These are phyloP conservation scores for Ustilago xerochloae DNA, from an alignment of 1,284 basidiomycete species.

Conservation along the genomic window DNA sequence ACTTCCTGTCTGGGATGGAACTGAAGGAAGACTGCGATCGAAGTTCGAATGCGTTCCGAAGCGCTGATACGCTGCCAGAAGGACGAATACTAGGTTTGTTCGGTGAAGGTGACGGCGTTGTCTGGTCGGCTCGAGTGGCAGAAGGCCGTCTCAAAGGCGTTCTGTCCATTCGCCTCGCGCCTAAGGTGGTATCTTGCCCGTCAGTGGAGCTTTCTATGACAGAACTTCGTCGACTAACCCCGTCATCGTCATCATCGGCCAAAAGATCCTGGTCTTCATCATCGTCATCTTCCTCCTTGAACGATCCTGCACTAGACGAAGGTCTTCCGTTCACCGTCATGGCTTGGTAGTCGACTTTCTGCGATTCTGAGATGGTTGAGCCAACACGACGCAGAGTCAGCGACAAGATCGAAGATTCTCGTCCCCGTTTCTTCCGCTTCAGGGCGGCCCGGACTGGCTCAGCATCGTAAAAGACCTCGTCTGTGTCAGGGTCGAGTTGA, in stretches of 20 bases:
- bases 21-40: constrained; percentile 40
- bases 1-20: constrained; percentile 41
- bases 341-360: constrained; percentile 13
- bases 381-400: constrained; percentile 54
- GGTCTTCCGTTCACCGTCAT: constrained; percentile 24
- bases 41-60: constrained; percentile 33
- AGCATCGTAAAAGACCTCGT: constrained; percentile 56
- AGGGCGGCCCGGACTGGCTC: constrained; percentile 51
- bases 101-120: constrained; percentile 11
- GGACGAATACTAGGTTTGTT: constrained; percentile 10
- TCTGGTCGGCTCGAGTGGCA: constrained; percentile 7
- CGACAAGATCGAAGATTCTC: constrained; percentile 58
- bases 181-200: constrained; percentile 18
- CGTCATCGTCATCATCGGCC: constrained; percentile 4
- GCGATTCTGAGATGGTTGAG: constrained; percentile 50
- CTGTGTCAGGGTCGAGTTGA: constrained; percentile 55
- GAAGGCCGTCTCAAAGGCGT: constrained; percentile 15
- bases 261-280: constrained; percentile 18
- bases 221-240: constrained; percentile 10
- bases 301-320: constrained; percentile 16
- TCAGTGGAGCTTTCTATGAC: constrained; percentile 5
- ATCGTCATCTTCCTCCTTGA: constrained; percentile 17
- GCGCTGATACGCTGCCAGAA: constrained; percentile 28
- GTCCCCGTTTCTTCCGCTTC: constrained; percentile 58
- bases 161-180: constrained; percentile 5